Percentiles rank a stretch among this genome's conserved stretches.
Evolutionary conservation across 2,329 filamentous ascomycete species (phyloP).

Genomic region (Aspergillus fumigatiaffinis): DNA sequence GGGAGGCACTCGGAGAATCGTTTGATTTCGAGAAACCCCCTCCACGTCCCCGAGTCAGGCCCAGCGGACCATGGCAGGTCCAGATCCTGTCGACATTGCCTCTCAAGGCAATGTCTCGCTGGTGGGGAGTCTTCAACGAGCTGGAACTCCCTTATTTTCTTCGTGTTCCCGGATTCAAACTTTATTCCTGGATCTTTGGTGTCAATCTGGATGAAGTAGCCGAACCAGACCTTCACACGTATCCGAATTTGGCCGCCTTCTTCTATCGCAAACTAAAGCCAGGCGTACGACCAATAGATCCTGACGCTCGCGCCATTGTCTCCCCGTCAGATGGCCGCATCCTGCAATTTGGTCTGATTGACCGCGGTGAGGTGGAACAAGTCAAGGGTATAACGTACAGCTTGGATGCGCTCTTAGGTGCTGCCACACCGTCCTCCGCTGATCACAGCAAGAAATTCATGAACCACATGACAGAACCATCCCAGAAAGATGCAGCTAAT

Average conservation of each 20-base stretch:
- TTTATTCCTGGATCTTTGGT: conserved; percentile 89
- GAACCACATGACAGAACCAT: conserved; percentile 30
- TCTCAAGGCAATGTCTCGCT: conserved; percentile 79
- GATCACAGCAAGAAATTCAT: conserved; percentile 35
- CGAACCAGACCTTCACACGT: conserved; percentile 82
- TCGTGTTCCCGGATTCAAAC: conserved; percentile 82
- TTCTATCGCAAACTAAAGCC: conserved; percentile 96
- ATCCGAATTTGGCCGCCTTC: conserved; percentile 91
- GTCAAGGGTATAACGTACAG: conserved; percentile 99
- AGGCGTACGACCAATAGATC: conserved; percentile 77
- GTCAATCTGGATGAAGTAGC: conserved; percentile 83
- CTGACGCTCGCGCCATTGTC: conserved; percentile 72
- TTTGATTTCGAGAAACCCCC: conserved; percentile 40
- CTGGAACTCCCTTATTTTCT: conserved; percentile 82
- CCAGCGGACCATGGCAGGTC: conserved; percentile 87
- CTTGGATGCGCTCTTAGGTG: conserved; percentile 82
- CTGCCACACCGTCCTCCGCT: conserved; percentile 46
- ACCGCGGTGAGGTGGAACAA: conserved; percentile 92
- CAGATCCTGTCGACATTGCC: conserved; percentile 91
- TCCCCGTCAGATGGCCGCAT: conserved; percentile 88
- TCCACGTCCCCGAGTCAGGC: conserved; percentile 62
- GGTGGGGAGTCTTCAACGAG: conserved; percentile 92
- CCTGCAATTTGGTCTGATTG: conserved; percentile 86
- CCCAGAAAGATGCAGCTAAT: conserved; percentile 53
- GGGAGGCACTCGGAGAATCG: conserved; percentile 40